These are phyloP conservation scores for Periconia digitata DNA, from an alignment of 2,329 filamentous ascomycete genomes.

Conservation along the genomic window DNA sequence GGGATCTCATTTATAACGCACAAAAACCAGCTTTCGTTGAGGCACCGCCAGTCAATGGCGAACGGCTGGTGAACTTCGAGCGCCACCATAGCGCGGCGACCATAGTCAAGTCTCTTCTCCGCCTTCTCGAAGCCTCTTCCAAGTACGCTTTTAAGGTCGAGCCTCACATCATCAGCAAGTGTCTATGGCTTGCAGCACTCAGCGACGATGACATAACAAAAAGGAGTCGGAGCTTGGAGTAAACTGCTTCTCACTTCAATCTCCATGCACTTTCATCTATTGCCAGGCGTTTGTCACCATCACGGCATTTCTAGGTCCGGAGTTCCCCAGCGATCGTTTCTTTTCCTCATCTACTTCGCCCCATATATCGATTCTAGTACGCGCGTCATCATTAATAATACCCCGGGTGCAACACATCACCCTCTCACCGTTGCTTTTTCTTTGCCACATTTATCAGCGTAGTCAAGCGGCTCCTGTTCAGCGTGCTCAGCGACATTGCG, in stretches of 20 bases:
- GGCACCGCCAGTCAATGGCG: constrained; percentile 58
- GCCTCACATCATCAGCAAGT: constrained; percentile 75
- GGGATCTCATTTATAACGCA: constrained; percentile 79
- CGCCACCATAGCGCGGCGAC: constrained; percentile 73
- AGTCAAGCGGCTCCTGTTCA: background rate
- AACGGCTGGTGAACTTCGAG: constrained; percentile 81
- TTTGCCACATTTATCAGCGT: background rate
- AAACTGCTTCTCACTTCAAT: constrained; percentile 12
- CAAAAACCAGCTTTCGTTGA: constrained; percentile 76
- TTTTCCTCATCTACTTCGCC: background rate
- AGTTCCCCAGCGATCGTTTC: background rate
- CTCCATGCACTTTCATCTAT: constrained; percentile 6
- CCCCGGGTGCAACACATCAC: background rate
- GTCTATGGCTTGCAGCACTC: constrained; percentile 81
- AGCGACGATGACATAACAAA: constrained; percentile 69
- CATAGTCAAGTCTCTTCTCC: constrained; percentile 76
- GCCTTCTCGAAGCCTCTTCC: constrained; percentile 77
- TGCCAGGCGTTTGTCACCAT: background rate
- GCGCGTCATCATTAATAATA: background rate
- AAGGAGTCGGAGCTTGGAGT: constrained; percentile 35
- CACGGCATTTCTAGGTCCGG: background rate
- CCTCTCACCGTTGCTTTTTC: background rate
- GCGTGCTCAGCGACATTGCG: background rate
- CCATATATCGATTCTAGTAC: background rate
- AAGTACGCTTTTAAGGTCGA: constrained; percentile 74